phyloP scores from a whole-genome alignment of 2,329 filamentous ascomycete species.

The Simplicillium aogashimaense region DNA sequence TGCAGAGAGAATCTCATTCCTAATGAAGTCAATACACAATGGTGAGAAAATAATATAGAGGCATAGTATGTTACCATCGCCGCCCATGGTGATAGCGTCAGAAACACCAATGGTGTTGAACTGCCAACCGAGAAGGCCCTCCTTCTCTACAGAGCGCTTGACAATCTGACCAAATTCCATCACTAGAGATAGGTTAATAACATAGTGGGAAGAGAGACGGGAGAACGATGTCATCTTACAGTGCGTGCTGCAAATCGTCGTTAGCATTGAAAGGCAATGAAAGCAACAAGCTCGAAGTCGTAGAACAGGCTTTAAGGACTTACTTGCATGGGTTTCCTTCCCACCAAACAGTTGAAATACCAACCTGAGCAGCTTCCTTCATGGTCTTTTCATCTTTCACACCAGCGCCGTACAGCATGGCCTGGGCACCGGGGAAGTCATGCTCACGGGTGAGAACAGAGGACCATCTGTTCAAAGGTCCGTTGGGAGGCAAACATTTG shows the following conservation, averaged over 20 bases:
- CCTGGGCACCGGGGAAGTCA: conserved; percentile 89
- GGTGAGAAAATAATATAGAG: background rate
- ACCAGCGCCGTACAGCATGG: conserved; percentile 91
- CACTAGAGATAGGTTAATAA: conserved; percentile 35
- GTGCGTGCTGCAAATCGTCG: conserved; percentile 22
- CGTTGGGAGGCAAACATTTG: conserved; percentile 38
- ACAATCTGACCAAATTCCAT: conserved; percentile 81
- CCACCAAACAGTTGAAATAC: conserved; percentile 92
- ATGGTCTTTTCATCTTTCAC: conserved; percentile 75
- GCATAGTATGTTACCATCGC: conserved; percentile 52
- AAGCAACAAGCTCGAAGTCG: background rate
- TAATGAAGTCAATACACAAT: conserved; percentile 21
- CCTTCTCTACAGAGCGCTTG: conserved; percentile 69
- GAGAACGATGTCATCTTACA: conserved; percentile 18
- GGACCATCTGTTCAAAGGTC: conserved; percentile 73
- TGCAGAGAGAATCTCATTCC: conserved; percentile 93
- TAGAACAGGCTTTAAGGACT: conserved; percentile 21
- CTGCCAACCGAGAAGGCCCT: conserved; percentile 89
- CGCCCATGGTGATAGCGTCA: conserved; percentile 92
- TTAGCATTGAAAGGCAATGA: background rate
- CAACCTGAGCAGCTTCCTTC: conserved; percentile 85
- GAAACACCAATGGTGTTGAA: conserved; percentile 86
- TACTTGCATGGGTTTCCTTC: conserved; percentile 95
- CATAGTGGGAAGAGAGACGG: background rate
- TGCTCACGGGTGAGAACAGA: conserved; percentile 71